Percentiles rank a stretch among this genome's conserved stretches.
Conservation (phyloP, 2,329 filamentous ascomycete genomes). For the Thelonectria blattea region DNA sequence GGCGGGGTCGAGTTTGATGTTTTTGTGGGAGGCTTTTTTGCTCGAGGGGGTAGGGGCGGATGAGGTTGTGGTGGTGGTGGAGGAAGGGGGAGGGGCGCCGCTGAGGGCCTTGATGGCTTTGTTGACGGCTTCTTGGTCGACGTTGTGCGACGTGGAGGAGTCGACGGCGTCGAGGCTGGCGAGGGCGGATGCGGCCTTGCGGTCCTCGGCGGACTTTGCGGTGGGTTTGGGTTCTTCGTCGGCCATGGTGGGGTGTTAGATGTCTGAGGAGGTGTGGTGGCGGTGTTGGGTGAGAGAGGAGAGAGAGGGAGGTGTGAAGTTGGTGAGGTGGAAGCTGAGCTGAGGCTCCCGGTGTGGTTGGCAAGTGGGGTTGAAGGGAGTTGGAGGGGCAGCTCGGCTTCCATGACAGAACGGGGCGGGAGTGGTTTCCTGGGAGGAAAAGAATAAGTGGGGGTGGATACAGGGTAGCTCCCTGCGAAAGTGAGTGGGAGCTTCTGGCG, state of each 20-base stretch:
- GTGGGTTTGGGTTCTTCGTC: slow-evolving; percentile 58
- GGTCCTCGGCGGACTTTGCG: slow-evolving; percentile 74
- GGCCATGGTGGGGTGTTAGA: slow-evolving; percentile 57
- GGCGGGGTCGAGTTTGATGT: slow-evolving; percentile 75
- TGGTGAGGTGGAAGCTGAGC: slow-evolving; percentile 56
- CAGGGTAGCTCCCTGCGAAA: background rate
- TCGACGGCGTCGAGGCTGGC: slow-evolving; percentile 68
- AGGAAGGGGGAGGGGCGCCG: slow-evolving; percentile 32
- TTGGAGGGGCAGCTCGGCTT: slow-evolving; percentile 4
- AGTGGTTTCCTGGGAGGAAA: background rate
- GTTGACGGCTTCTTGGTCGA: slow-evolving; percentile 73
- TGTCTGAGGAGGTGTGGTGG: background rate
- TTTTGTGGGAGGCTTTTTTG: slow-evolving; percentile 46
- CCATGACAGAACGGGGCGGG: slow-evolving; percentile 7
- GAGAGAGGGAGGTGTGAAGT: slow-evolving; percentile 63
- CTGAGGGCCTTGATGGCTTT: slow-evolving; percentile 73
- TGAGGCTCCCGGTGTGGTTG: slow-evolving; percentile 53
- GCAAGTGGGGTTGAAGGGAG: slow-evolving; percentile 46
- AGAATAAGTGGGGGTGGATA: background rate
- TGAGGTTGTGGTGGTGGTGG: slow-evolving; percentile 30
- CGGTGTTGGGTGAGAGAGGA: background rate
- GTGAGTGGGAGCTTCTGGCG: background rate
- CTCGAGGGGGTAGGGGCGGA: slow-evolving; percentile 39
- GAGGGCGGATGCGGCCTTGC: slow-evolving; percentile 76
- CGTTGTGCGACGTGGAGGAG: slow-evolving; percentile 55